phyloP scores from a whole-genome alignment of 345 rosid genomes.

The Salix udensis region DNA sequence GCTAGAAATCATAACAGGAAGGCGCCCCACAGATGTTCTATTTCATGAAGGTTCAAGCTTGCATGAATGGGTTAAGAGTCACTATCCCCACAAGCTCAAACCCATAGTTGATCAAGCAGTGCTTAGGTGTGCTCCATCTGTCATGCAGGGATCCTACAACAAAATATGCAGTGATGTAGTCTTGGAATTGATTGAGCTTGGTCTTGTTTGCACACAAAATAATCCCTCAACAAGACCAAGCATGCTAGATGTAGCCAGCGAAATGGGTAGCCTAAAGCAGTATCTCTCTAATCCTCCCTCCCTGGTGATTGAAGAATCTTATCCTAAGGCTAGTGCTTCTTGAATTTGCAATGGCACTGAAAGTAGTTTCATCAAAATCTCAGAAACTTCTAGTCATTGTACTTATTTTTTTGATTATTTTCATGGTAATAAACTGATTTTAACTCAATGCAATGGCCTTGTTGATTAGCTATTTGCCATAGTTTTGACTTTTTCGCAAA shows the following conservation, averaged over 20 bases:
- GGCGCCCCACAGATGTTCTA: slow-evolving; percentile 61
- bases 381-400: slow-evolving; percentile 2
- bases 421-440: neutral
- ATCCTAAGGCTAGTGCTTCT: slow-evolving; percentile 19
- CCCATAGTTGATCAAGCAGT: slow-evolving; percentile 57
- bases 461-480: neutral
- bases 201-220: slow-evolving; percentile 72
- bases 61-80: slow-evolving; percentile 72
- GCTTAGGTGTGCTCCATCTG: slow-evolving; percentile 33
- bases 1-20: slow-evolving; percentile 69
- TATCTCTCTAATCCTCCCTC: slow-evolving; percentile 47
- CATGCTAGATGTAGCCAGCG: slow-evolving; percentile 73
- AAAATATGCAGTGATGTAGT: slow-evolving; percentile 55
- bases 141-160: slow-evolving; percentile 28
- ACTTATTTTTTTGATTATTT: slow-evolving; percentile 1
- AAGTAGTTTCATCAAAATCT: neutral
- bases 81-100: slow-evolving; percentile 59
- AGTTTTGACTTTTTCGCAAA: neutral
- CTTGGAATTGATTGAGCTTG: slow-evolving; percentile 72
- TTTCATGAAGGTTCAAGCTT: slow-evolving; percentile 62
- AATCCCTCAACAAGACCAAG: slow-evolving; percentile 74
- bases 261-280: slow-evolving; percentile 71
- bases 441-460: neutral
- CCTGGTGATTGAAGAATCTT: slow-evolving; percentile 23
- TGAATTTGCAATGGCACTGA: neutral